Conservation (phyloP, 257 asterid genomes). For the Scutellaria baicalensis region DNA sequence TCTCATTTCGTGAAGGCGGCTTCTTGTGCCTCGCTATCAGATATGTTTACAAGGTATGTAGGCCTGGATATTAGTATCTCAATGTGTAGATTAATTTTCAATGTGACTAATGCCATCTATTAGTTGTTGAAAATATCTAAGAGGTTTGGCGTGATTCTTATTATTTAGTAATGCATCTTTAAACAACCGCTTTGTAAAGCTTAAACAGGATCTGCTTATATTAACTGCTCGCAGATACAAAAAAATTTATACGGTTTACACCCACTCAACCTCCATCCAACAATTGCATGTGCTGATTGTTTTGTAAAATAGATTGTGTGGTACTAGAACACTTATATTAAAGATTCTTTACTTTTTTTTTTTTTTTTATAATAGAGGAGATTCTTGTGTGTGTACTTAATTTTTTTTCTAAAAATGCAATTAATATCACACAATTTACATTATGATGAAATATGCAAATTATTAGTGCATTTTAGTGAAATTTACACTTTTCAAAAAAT, state of each 20-base stretch:
- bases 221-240: not conserved
- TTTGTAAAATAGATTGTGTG: not conserved
- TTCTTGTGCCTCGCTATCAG: constrained; percentile 78
- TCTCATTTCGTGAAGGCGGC: constrained; percentile 76
- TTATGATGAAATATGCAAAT: too few relatives aligned
- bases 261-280: not conserved
- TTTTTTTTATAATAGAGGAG: not conserved
- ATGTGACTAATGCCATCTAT: not conserved
- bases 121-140: not conserved
- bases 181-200: not conserved
- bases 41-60: constrained; percentile 70
- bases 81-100: not conserved
- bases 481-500: too few relatives aligned
- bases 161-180: not conserved
- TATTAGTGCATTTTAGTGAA: too few relatives aligned
- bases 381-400: not conserved
- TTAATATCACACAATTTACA: not conserved
- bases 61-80: not conserved
- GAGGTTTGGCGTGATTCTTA: not conserved
- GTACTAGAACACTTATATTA: not conserved
- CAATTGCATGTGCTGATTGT: not conserved
- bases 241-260: not conserved
- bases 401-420: too few relatives aligned
- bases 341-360: not conserved
- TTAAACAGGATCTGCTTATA: not conserved